Evolutionary conservation across 208 protist genomes (phyloP).

Genomic region (Crithidia thermophila): DNA sequence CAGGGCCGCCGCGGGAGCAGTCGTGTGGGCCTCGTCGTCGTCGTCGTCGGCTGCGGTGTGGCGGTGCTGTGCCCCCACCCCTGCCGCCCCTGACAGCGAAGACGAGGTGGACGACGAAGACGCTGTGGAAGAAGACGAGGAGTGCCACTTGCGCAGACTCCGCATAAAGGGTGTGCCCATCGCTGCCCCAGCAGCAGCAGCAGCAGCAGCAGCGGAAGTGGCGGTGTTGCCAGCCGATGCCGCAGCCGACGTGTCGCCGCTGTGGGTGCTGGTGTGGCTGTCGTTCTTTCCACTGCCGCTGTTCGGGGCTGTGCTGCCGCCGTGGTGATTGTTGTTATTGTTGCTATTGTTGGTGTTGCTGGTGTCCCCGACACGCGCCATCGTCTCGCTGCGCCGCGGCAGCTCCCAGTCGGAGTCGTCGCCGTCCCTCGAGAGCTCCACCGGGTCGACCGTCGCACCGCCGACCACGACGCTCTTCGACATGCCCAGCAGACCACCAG

Average conservation of each 20-base stretch:
- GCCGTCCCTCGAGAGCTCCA: neutral
- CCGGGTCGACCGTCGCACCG: neutral
- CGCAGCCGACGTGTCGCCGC: too few relatives aligned
- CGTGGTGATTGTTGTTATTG: neutral
- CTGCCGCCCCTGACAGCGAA: neutral
- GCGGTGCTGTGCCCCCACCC: neutral
- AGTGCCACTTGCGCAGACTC: conserved; percentile 27
- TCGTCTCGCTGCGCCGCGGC: conserved; percentile 21
- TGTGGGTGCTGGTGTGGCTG: neutral
- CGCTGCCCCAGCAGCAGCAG: neutral
- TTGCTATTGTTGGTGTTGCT: neutral
- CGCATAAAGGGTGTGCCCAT: neutral
- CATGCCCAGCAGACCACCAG: neutral
- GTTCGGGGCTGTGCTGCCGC: neutral
- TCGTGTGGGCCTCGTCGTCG: neutral
- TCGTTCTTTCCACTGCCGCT: neutral
- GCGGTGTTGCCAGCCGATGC: too few relatives aligned
- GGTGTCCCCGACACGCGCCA: neutral
- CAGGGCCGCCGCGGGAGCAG: neutral
- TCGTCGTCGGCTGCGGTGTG: neutral
- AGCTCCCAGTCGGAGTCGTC: conserved; percentile 11
- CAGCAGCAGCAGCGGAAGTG: too few relatives aligned
- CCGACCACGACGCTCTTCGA: conserved; percentile 6
- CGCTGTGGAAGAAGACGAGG: conserved; percentile 14
- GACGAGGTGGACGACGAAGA: conserved; percentile 13